Conservation (phyloP, 257 asterid species). For the Solanum etuberosum region DNA sequence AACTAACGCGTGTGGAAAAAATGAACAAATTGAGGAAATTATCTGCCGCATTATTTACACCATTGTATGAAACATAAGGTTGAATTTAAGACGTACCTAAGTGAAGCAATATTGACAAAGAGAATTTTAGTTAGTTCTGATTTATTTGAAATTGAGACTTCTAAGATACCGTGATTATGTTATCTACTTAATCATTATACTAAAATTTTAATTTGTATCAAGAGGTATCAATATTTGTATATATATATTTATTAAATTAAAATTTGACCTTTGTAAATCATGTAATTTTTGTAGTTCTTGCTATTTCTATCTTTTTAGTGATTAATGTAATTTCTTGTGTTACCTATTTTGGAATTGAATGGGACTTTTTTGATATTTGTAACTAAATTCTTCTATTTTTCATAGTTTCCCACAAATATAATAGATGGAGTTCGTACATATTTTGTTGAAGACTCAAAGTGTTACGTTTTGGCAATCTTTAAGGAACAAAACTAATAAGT, state of each 20-base stretch:
- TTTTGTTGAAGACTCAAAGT: not conserved
- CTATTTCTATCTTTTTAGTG: not conserved
- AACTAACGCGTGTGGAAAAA: conserved; percentile 1
- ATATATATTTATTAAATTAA: no score
- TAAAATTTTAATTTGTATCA: no score
- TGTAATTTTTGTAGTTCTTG: no score
- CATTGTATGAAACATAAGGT: not conserved
- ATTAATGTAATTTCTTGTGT: not conserved
- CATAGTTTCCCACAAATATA: not conserved
- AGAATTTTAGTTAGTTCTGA: not conserved
- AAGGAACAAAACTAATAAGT: not conserved
- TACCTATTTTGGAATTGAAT: not conserved
- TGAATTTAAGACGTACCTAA: not conserved
- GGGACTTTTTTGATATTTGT: not conserved
- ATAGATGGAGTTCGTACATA: not conserved
- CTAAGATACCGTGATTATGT: not conserved
- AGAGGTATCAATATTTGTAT: no score
- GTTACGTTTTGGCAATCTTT: not conserved
- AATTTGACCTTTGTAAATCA: no score
- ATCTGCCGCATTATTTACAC: not conserved
- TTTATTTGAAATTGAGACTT: not conserved
- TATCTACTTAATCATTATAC: no score
- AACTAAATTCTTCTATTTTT: not conserved
- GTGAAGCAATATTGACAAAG: not conserved
- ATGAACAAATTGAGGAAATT: not conserved